Evolutionary conservation across 495 filamentous ascomycete genomes (phyloP).

Genomic region (Penicillium roqueforti): DNA sequence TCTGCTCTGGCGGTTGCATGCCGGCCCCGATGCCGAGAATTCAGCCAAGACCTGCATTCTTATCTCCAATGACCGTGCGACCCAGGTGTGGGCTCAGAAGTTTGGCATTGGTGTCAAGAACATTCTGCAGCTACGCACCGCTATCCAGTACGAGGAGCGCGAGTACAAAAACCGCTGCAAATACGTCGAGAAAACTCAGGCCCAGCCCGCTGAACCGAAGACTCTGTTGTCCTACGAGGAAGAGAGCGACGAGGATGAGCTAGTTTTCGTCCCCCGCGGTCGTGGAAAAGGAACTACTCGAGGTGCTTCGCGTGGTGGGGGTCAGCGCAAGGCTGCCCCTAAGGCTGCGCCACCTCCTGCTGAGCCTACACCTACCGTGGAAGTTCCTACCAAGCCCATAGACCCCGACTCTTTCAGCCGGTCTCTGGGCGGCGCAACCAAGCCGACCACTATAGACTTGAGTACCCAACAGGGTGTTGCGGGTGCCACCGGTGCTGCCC

Average conservation of each 20-base stretch:
- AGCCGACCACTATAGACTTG: slow-evolving; percentile 35
- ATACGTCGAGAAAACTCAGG: slow-evolving; percentile 45
- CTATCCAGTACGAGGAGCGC: slow-evolving; percentile 55
- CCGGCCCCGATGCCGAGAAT: slow-evolving; percentile 38
- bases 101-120: slow-evolving; percentile 58
- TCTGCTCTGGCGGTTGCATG: slow-evolving; percentile 57
- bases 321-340: slow-evolving; percentile 25
- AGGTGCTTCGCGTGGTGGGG: slow-evolving; percentile 21
- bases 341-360: slow-evolving; percentile 12
- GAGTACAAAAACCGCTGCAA: slow-evolving; percentile 54
- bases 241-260: slow-evolving; percentile 56
- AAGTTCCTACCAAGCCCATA: slow-evolving; percentile 49
- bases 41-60: slow-evolving; percentile 45
- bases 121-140: slow-evolving; percentile 56
- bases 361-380: slow-evolving; percentile 29
- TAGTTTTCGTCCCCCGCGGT: slow-evolving; percentile 52
- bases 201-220: slow-evolving; percentile 33
- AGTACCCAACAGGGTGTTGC: slow-evolving; percentile 34
- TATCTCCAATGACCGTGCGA: slow-evolving; percentile 56
- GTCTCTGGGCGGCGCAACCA: slow-evolving; percentile 28
- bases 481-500: slow-evolving; percentile 19
- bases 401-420: slow-evolving; percentile 55
- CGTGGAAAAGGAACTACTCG: slow-evolving; percentile 39
- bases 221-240: slow-evolving; percentile 44
- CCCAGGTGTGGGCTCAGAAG: slow-evolving; percentile 53